Base-by-base conservation (phyloP, 805 yeast genomes). In the Sungouiella thailandica region DNA sequence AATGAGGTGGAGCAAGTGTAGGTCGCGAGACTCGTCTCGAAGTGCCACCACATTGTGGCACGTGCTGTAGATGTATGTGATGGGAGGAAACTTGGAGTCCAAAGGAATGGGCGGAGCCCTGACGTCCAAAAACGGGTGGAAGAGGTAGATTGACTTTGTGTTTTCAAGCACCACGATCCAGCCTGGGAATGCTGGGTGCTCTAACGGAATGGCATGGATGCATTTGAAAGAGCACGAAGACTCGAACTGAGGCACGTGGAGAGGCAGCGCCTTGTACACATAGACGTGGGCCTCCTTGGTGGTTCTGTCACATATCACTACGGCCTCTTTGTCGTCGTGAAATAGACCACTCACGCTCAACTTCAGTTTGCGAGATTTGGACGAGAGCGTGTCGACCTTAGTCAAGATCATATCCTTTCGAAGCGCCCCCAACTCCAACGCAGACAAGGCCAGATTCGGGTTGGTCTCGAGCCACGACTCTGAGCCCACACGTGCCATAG, bases 391-490 rank as follows among this genome's bases (percentile, higher is more conserved):
- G 12, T 76, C 78, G 2, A 83, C 55, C 47, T 72, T 74, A 0
- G 88, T 76, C 39, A 85, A 59, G n/a, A 81, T 78, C 47, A 81
- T 70, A 52, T 86, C 95, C 45, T 82, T 84, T 25, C 77, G 60
- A 15, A 75, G 53, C 4, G 53, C 43, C 5, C 61, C 52, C 5
- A 56, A 41, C 23, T 67, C 76, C 36, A 52, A 35, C 10, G 40
- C 38, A 11, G 35, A 32, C 8, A 31, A 33, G 16, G 34, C 19
- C 8, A 39, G 15, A 31, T 28, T 48, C 25, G 38, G 41, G 30
- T 42, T 39, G 10, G 50, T 39, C 13, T 58, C 63, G 24, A 49
- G 50, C 3, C 59, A 57, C 15, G 58, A 38, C 25, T 61, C 72
- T 4, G 67, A 57, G 5, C 65, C 65, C 70, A 66, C 65, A 37